Base-by-base conservation (phyloP, 2,329 filamentous ascomycete genomes). In the Nannizziopsis barbatae region DNA sequence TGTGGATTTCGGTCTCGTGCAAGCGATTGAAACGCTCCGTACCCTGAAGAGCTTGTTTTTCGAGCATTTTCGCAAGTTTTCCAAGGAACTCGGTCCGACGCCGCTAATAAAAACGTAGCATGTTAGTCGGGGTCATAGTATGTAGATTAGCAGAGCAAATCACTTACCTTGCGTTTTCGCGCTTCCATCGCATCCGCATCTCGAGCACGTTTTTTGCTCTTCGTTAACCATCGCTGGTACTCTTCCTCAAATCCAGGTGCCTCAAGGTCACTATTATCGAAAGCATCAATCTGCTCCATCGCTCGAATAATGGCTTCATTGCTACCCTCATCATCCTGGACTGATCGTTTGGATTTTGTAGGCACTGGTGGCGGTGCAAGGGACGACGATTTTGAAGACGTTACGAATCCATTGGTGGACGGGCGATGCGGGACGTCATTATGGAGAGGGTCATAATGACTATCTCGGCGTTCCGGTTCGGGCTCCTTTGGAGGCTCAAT, bases 1-100 rank as follows among this genome's bases (percentile, higher is more conserved):
- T 79, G 51, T 90, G 77, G 1, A 92, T 90, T 36, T 84, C 81
- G 14, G 85, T 79, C 61, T 88, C 89, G 63, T 92, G 81, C 40
- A 81, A 72, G 11, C 84, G 75, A 51, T 86, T 79, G 63, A 86
- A 95, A 30, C 86, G 80, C 46, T 82, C 75, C 59, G 84, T 84
- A 35, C 86, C 86, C 14, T 79, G 74, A 44, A 80, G 75, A 43
- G 83, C 79, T 58, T 90, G 84, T 38, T 73, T 73, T 47, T 74
- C 73, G 44, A 95, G 77, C 46, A 81, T 69, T 51, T 75, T 72
- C 50, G 73, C 71, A 48, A 77, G 69, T 39, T 71, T 71, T 31
- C 81, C 64, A 63, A 80, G 58, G 65, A 77, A 65, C 69, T 76
- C 59, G 60, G 72, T 56, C 62, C 76, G 65, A 66, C 77, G 70